phyloP scores from a whole-genome alignment of 2,329 filamentous ascomycete genomes.

The Tolypocladium album region DNA sequence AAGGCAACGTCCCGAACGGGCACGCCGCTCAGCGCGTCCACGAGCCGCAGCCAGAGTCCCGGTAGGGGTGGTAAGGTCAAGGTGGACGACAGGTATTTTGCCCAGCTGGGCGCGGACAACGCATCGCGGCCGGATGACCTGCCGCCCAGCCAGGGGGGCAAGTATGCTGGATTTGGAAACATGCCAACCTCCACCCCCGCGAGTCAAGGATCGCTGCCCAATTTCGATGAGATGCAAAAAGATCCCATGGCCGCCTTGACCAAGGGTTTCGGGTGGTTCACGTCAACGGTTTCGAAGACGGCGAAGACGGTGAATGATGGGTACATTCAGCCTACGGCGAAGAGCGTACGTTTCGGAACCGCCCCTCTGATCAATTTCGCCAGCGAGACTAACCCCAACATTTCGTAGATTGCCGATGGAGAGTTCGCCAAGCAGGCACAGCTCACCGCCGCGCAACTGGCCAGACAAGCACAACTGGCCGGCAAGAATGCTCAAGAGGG shows the following conservation, averaged over 20 bases:
- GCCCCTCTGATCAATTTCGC: not conserved
- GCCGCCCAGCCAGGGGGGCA: constrained; percentile 83
- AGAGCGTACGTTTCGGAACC: constrained; percentile 12
- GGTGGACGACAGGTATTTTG: constrained; percentile 84
- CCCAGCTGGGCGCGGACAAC: constrained; percentile 74
- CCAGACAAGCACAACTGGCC: constrained; percentile 54
- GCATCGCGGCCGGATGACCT: constrained; percentile 61
- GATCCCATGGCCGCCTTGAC: constrained; percentile 82
- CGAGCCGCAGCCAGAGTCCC: constrained; percentile 29
- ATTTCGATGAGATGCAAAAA: constrained; percentile 79
- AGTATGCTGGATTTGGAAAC: constrained; percentile 85
- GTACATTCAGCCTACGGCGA: constrained; percentile 84
- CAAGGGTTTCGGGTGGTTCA: constrained; percentile 92
- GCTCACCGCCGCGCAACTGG: constrained; percentile 54
- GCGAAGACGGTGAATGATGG: constrained; percentile 85
- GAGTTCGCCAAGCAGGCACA: constrained; percentile 62
- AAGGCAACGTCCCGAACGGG: constrained; percentile 25
- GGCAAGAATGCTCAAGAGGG: constrained; percentile 67
- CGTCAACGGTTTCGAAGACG: constrained; percentile 76
- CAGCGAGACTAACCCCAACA: constrained; percentile 10
- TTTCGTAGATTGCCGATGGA: constrained; percentile 60
- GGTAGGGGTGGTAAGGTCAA: constrained; percentile 38
- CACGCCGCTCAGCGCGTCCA: constrained; percentile 29
- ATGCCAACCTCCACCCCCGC: constrained; percentile 45
- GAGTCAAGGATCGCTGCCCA: constrained; percentile 41